Percentiles rank a stretch among this genome's conserved stretches.
These are phyloP conservation scores for Aspergillus wentii DNA, from an alignment of 495 filamentous ascomycete species.

Conservation along the genomic window DNA sequence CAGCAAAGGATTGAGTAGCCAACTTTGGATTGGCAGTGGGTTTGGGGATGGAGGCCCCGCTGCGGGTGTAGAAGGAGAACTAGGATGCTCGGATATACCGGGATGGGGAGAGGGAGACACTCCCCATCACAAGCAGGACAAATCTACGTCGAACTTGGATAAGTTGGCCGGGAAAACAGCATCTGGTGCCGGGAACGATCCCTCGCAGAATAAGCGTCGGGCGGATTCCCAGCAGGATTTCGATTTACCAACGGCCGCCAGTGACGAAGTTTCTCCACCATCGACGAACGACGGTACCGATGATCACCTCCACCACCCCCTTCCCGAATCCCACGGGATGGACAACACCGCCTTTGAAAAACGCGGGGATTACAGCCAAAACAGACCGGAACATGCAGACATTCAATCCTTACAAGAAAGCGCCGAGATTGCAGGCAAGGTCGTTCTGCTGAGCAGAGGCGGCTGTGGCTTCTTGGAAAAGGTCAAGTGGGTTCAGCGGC, in stretches of 20 bases:
- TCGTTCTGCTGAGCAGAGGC: constrained; percentile 84
- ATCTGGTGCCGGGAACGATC: constrained; percentile 19
- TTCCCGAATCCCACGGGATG: constrained; percentile 42
- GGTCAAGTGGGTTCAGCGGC: constrained; percentile 89
- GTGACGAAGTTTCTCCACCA: constrained; percentile 15
- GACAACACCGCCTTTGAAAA: constrained; percentile 28
- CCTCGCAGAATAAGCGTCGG: constrained; percentile 15
- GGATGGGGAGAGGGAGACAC: constrained; percentile 67
- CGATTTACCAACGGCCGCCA: constrained; percentile 14
- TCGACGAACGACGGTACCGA: constrained; percentile 78
- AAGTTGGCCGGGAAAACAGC: constrained; percentile 24
- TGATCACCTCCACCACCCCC: constrained; percentile 75
- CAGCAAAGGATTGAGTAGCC: constrained; percentile 69
- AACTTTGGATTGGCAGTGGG: constrained; percentile 85
- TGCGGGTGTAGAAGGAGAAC: constrained; percentile 65
- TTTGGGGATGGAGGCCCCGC: constrained; percentile 68
- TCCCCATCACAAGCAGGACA: constrained; percentile 26
- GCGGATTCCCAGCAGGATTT: constrained; percentile 22
- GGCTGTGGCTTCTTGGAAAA: constrained; percentile 97
- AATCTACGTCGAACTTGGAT: constrained; percentile 19
- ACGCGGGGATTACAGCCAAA: constrained; percentile 36
- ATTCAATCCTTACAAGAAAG: constrained; percentile 93
- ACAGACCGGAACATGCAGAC: constrained; percentile 66
- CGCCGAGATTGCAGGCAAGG: constrained; percentile 89
- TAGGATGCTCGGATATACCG: constrained; percentile 97